These are phyloP conservation scores for Cytospora piceicola DNA, from an alignment of 2,329 filamentous ascomycete species.

Conservation along the genomic window DNA sequence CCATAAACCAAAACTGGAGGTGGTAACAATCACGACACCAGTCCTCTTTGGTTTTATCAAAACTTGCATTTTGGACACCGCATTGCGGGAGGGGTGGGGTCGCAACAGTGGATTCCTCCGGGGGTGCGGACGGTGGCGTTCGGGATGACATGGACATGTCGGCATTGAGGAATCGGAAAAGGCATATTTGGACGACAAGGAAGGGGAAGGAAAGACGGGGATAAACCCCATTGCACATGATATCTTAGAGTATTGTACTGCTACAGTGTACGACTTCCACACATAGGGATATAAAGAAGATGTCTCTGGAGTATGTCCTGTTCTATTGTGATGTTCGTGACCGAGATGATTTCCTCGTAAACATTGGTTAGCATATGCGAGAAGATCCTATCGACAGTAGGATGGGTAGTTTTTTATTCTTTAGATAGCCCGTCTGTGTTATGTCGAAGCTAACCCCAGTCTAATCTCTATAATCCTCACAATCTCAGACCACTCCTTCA, in stretches of 20 bases:
- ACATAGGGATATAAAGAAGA: not conserved
- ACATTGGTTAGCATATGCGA: not conserved
- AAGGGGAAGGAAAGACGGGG: slow-evolving; percentile 6
- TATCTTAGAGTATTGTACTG: slow-evolving; percentile 17
- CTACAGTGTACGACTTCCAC: not conserved
- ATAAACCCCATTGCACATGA: slow-evolving; percentile 7
- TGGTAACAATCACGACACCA: not conserved
- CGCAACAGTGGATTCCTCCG: not conserved
- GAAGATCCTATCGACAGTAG: no score
- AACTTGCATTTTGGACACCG: not conserved
- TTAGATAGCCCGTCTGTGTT: not conserved
- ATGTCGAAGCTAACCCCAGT: slow-evolving; percentile 42
- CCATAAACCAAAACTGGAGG: not conserved
- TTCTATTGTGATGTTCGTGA: not conserved
- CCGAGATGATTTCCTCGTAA: not conserved
- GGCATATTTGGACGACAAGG: slow-evolving; percentile 5
- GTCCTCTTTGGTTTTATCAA: not conserved
- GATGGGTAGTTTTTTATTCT: no score
- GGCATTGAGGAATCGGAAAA: slow-evolving; percentile 4
- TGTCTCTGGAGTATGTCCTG: not conserved
- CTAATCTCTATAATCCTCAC: slow-evolving; percentile 65
- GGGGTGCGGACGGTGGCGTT: slow-evolving; percentile 13
- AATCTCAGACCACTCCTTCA: slow-evolving; percentile 80
- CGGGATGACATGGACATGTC: slow-evolving; percentile 14
- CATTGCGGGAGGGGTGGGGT: not conserved